These are phyloP conservation scores for Pelargonium cotyledonis DNA, from an alignment of 441 rosid genomes.

Conservation along the genomic window DNA sequence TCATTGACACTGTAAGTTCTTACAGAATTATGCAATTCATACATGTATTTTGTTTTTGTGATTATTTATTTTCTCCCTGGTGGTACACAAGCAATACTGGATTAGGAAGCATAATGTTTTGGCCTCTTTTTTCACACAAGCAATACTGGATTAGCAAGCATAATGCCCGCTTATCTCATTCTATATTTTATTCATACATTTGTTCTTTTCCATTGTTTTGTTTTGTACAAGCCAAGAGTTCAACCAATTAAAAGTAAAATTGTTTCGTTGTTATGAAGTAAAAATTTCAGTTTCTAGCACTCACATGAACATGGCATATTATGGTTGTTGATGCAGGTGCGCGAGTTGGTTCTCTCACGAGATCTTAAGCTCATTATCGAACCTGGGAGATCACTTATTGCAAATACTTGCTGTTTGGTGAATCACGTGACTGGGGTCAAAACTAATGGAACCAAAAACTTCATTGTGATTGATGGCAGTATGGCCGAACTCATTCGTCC, in stretches of 20 bases:
- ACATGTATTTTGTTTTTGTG: too few species aligned
- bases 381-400: slow-evolving; percentile 94
- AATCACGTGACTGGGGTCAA: slow-evolving; percentile 95
- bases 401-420: slow-evolving; percentile 88
- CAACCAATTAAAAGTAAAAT: too few species aligned
- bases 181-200: slow-evolving; percentile 8
- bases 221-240: neutral
- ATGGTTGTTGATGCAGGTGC: slow-evolving; percentile 45
- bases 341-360: slow-evolving; percentile 70
- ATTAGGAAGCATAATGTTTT: too few species aligned
- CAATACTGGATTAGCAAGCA: too few species aligned
- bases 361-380: slow-evolving; percentile 84
- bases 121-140: too few species aligned
- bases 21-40: neutral
- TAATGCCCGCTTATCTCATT: neutral
- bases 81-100: too few species aligned
- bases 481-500: slow-evolving; percentile 99
- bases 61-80: too few species aligned
- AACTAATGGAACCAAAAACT: slow-evolving; percentile 87
- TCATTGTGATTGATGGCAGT: slow-evolving; percentile 92
- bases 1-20: slow-evolving; percentile 71
- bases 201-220: neutral
- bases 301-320: neutral
- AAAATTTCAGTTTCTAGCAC: neutral
- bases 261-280: neutral